Percentiles rank a stretch among this genome's conserved stretches.
Evolutionary conservation across 1,284 basidiomycete species (phyloP).

Genomic region (Heterobasidion parviporum): DNA sequence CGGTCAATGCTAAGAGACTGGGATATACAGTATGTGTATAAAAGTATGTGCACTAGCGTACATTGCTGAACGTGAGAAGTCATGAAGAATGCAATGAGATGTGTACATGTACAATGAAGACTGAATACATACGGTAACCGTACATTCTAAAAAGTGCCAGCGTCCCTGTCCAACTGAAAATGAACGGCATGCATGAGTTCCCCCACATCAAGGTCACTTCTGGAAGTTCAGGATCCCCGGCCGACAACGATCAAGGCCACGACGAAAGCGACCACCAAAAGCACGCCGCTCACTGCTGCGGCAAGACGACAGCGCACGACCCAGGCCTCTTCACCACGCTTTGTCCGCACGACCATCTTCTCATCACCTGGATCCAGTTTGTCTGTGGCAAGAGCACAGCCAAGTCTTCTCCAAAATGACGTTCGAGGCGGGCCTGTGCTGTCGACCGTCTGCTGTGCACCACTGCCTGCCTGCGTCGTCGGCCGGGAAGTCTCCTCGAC

Average conservation of each 20-base stretch:
- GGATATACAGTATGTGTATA: neutral
- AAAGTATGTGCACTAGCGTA: neutral
- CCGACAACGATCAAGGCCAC: conserved; percentile 29
- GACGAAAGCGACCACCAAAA: conserved; percentile 28
- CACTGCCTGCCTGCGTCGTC: too few relatives aligned
- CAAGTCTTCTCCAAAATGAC: too few relatives aligned
- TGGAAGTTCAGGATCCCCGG: neutral
- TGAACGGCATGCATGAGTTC: neutral
- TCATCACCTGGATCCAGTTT: neutral
- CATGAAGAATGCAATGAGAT: neutral
- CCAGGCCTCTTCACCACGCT: conserved; percentile 24
- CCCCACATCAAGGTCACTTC: neutral
- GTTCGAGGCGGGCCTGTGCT: too few relatives aligned
- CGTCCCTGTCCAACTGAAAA: neutral
- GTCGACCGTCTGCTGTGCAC: too few relatives aligned
- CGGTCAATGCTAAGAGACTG: neutral
- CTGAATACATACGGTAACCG: neutral
- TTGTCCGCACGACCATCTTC: conserved; percentile 13
- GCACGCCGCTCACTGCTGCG: conserved; percentile 30
- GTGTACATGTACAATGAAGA: neutral
- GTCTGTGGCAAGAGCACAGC: neutral
- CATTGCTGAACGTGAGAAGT: neutral
- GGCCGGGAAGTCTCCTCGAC: neutral
- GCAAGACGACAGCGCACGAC: conserved; percentile 38
- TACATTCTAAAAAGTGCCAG: neutral